A percentile compares a stretch with the other conserved stretches of the same genome.
Evolutionary conservation across 1,284 basidiomycete species (phyloP).

Genomic region (Neolentinus lepideus): DNA sequence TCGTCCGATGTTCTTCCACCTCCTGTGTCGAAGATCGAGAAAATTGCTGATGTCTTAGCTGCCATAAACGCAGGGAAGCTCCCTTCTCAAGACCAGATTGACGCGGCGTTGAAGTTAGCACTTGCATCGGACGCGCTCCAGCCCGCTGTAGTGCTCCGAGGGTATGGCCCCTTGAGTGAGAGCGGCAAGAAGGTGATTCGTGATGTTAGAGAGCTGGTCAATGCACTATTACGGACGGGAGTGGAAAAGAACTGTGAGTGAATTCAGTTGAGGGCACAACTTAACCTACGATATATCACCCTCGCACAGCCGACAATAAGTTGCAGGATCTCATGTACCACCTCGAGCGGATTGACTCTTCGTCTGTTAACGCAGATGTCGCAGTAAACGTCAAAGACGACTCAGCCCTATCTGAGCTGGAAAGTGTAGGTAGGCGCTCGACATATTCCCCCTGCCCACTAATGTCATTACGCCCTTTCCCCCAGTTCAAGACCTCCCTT

Average conservation of each 20-base stretch:
- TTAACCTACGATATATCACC: background rate
- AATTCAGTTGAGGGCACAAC: background rate
- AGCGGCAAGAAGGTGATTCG: constrained; percentile 25
- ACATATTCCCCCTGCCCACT: background rate
- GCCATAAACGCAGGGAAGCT: constrained; percentile 39
- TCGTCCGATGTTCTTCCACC: background rate
- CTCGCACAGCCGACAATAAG: constrained; percentile 32
- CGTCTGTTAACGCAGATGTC: background rate
- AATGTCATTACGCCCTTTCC: background rate
- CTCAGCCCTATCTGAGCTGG: background rate
- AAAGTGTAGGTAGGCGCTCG: background rate
- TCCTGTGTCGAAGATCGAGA: constrained; percentile 18
- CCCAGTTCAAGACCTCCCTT: constrained; percentile 17
- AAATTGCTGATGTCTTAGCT: constrained; percentile 31
- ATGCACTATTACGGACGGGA: constrained; percentile 32
- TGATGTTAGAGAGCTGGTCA: constrained; percentile 26
- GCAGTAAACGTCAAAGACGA: background rate
- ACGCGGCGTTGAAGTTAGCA: constrained; percentile 21
- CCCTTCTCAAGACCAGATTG: constrained; percentile 39
- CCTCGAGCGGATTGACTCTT: background rate
- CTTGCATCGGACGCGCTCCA: constrained; percentile 28
- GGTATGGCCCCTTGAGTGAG: constrained; percentile 23
- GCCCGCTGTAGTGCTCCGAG: constrained; percentile 9
- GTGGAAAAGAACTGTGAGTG: constrained; percentile 42
- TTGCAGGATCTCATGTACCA: constrained; percentile 31